A percentile compares a stretch with the other conserved stretches of the same genome.
Conservation (phyloP, 1,139 yeast genomes). For the Saccharomyces hybrid region DNA sequence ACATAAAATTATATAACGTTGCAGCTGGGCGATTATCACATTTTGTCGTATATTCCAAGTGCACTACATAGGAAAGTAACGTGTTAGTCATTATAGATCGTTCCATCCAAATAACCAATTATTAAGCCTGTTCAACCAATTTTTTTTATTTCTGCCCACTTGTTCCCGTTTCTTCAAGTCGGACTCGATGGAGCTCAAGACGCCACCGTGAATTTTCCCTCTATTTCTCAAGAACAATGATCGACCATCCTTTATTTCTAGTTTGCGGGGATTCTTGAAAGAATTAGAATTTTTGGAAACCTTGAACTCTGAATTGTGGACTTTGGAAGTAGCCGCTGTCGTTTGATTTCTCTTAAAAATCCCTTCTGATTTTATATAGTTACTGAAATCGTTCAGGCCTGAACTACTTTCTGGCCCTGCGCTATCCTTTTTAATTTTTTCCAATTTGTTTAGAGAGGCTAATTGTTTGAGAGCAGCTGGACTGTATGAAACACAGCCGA, state of each 20-base stretch:
- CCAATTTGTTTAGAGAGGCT: constrained; percentile 33
- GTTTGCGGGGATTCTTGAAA: constrained; percentile 12
- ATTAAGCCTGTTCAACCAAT: constrained; percentile 23
- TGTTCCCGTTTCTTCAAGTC: constrained; percentile 6
- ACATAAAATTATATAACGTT: constrained; percentile 2
- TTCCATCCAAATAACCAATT: constrained; percentile 7
- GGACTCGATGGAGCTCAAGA: constrained; percentile 5
- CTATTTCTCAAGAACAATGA: constrained; percentile 3
- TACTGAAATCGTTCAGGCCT: background rate
- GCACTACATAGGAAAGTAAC: background rate
- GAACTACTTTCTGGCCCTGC: background rate
- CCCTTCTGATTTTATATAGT: background rate
- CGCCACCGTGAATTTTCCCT: background rate
- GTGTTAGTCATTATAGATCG: constrained; percentile 2
- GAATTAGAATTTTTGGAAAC: constrained; percentile 21
- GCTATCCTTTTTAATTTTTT: background rate
- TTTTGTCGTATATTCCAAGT: background rate
- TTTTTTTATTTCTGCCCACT: constrained; percentile 7
- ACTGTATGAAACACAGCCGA: constrained; percentile 69
- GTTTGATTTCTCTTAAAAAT: background rate
- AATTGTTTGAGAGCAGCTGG: constrained; percentile 53
- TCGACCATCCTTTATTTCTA: constrained; percentile 3
- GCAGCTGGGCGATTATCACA: background rate
- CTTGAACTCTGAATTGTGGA: background rate
- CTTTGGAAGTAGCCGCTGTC: background rate